A percentile compares a stretch with the other conserved stretches of the same genome.
phyloP scores from a whole-genome alignment of 2,329 filamentous ascomycete species.

The Coniochaeta prunicola region DNA sequence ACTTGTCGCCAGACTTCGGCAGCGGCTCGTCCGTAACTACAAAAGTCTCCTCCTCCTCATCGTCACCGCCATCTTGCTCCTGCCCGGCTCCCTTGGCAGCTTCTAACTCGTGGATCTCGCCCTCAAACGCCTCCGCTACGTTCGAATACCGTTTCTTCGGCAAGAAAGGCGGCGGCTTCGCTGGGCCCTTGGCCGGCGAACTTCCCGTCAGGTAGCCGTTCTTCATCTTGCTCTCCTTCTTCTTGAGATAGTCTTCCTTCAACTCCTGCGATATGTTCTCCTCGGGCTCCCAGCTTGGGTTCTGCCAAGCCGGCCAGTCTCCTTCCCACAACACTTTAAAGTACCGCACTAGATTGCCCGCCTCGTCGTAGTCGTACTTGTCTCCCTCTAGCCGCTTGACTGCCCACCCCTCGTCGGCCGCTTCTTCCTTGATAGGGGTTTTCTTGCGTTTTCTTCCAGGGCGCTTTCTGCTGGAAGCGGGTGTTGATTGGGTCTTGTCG shows the following conservation, averaged over 20 bases:
- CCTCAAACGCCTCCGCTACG: conserved; percentile 19
- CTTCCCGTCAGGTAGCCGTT: background rate
- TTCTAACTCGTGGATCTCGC: conserved; percentile 8
- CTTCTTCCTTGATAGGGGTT: conserved; percentile 14
- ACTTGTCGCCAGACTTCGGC: background rate
- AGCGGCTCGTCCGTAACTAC: conserved; percentile 5
- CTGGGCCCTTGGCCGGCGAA: conserved; percentile 7
- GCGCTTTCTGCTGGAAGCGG: background rate
- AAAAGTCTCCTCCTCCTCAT: conserved; percentile 8
- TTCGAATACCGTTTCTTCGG: conserved; percentile 12
- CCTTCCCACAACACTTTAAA: conserved; percentile 51
- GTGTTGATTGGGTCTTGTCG: background rate
- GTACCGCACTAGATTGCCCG: conserved; percentile 27
- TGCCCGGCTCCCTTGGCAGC: conserved; percentile 1
- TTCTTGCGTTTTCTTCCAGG: conserved; percentile 5
- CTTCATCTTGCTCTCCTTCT: conserved; percentile 13
- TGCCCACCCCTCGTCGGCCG: conserved; percentile 26
- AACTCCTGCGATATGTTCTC: conserved; percentile 37
- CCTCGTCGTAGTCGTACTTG: conserved; percentile 27
- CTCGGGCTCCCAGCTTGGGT: conserved; percentile 52
- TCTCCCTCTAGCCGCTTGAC: conserved; percentile 38
- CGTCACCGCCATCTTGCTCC: conserved; percentile 4
- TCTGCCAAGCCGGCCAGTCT: conserved; percentile 47
- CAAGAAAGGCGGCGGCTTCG: conserved; percentile 7
- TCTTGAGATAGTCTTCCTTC: conserved; percentile 32